A percentile compares a stretch with the other conserved stretches of the same genome.
Conservation (phyloP, 2,329 filamentous ascomycete species). For the Aspergillus glaucus region DNA sequence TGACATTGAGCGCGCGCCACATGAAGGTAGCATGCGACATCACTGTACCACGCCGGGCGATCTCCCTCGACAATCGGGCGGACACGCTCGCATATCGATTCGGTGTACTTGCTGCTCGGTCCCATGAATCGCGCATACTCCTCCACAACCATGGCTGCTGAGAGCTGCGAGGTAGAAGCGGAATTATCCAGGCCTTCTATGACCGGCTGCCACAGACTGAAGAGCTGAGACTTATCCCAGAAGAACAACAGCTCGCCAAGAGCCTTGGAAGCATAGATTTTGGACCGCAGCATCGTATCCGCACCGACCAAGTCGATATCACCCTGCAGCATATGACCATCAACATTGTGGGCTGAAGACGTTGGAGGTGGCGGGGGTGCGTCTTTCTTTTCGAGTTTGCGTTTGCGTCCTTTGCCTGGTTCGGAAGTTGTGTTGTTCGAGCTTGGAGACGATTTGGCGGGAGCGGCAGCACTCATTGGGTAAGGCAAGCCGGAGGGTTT, state of each 20-base stretch:
- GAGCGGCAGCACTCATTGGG: constrained; percentile 41
- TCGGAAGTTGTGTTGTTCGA: constrained; percentile 47
- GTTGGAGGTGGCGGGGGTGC: constrained; percentile 47
- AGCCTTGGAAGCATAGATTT: constrained; percentile 78
- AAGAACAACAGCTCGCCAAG: constrained; percentile 76
- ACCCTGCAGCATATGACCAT: constrained; percentile 95
- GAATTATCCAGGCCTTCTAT: constrained; percentile 63
- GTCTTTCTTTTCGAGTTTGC: constrained; percentile 78
- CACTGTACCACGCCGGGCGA: constrained; percentile 74
- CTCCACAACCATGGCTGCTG: constrained; percentile 75
- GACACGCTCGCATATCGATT: constrained; percentile 51
- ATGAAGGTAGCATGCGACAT: constrained; percentile 84
- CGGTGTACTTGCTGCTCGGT: constrained; percentile 25
- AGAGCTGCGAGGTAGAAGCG: constrained; percentile 79
- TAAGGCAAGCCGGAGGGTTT: constrained; percentile 88
- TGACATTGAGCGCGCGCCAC: constrained; percentile 87
- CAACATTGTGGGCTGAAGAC: constrained; percentile 80
- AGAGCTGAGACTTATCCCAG: constrained; percentile 54
- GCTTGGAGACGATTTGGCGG: constrained; percentile 38
- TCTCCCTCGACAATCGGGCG: constrained; percentile 74
- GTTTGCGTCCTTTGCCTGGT: constrained; percentile 65
- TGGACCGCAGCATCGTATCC: constrained; percentile 81
- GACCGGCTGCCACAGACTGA: constrained; percentile 58
- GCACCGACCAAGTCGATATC: constrained; percentile 91
- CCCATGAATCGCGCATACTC: constrained; percentile 65